Percentiles rank a stretch among this genome's conserved stretches.
Conservation (phyloP, 2,329 filamentous ascomycete genomes). For the Arthrobotrys conoides region DNA sequence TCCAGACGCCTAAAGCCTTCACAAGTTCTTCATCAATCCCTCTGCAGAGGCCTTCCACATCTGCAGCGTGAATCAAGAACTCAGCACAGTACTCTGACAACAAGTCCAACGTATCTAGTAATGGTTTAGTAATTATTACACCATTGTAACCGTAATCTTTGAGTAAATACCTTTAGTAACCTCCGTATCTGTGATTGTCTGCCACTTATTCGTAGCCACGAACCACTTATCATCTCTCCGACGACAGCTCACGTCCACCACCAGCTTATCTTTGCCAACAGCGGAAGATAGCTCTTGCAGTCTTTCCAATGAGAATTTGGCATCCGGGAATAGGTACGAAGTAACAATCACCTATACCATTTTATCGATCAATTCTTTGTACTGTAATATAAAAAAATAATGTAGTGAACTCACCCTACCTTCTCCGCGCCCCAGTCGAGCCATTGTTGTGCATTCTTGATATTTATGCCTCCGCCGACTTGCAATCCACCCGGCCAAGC, state of each 20-base stretch:
- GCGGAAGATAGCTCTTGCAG: constrained; percentile 80
- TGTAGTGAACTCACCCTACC: constrained; percentile 70
- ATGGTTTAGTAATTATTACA: constrained; percentile 17
- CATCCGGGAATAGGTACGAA: constrained; percentile 90
- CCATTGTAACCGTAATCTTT: not conserved
- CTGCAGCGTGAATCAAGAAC: constrained; percentile 96
- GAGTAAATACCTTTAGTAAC: constrained; percentile 79
- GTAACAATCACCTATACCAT: constrained; percentile 89
- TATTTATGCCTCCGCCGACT: constrained; percentile 92
- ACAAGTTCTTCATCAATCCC: constrained; percentile 92
- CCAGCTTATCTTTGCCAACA: constrained; percentile 82
- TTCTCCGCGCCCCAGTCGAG: constrained; percentile 85
- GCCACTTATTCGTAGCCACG: constrained; percentile 99
- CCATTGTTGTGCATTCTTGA: constrained; percentile 87
- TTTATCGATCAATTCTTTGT: constrained; percentile 11
- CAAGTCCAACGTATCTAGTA: constrained; percentile 62
- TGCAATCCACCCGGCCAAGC: constrained; percentile 87
- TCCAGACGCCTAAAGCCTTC: constrained; percentile 82
- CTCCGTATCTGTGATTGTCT: constrained; percentile 96
- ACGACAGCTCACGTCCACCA: constrained; percentile 95
- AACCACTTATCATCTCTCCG: constrained; percentile 84
- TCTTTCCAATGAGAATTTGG: constrained; percentile 82
- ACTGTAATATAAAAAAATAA: not conserved
- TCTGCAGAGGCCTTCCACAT: constrained; percentile 92
- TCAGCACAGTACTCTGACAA: constrained; percentile 81